phyloP scores from a whole-genome alignment of 176 grass and related monocot species.

The Phoenix roebelenii region DNA sequence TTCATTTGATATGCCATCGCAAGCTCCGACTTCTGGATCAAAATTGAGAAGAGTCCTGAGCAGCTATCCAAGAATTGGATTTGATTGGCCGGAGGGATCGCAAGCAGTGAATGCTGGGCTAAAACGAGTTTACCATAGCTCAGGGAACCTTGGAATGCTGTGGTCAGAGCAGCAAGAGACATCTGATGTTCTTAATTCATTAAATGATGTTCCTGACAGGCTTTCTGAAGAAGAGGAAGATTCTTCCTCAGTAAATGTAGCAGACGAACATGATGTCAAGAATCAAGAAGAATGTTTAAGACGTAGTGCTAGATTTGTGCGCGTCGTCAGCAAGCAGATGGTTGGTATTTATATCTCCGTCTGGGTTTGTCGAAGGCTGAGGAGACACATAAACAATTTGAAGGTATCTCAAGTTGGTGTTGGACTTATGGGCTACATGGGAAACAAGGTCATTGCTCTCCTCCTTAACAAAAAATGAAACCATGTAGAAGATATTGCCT shows the following conservation, averaged over 20 bases:
- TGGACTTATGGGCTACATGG: constrained; percentile 66
- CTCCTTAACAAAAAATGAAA: not conserved
- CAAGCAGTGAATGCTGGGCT: constrained; percentile 22
- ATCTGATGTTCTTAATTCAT: constrained; percentile 34
- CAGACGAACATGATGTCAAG: constrained; percentile 6
- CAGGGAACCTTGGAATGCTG: constrained; percentile 48
- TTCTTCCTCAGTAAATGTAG: constrained; percentile 3
- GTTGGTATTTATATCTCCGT: constrained; percentile 61
- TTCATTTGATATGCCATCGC: constrained; percentile 31
- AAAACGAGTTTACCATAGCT: constrained; percentile 49
- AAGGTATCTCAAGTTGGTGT: constrained; percentile 58
- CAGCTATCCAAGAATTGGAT: constrained; percentile 6
- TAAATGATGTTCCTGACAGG: constrained; percentile 35
- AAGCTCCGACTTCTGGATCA: constrained; percentile 5
- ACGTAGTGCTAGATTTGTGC: constrained; percentile 22
- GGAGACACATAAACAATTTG: constrained; percentile 45
- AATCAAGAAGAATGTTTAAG: constrained; percentile 6
- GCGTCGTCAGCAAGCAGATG: constrained; percentile 62
- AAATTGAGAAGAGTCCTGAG: constrained; percentile 41
- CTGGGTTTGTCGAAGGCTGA: constrained; percentile 45
- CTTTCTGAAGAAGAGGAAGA: constrained; percentile 40
- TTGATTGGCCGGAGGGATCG: constrained; percentile 5
- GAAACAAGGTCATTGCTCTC: constrained; percentile 43
- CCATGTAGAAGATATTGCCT: no score
- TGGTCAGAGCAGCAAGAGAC: constrained; percentile 58